Evolutionary conservation across 2,329 filamentous ascomycete genomes (phyloP).

Genomic region (Penicillium sp.): DNA sequence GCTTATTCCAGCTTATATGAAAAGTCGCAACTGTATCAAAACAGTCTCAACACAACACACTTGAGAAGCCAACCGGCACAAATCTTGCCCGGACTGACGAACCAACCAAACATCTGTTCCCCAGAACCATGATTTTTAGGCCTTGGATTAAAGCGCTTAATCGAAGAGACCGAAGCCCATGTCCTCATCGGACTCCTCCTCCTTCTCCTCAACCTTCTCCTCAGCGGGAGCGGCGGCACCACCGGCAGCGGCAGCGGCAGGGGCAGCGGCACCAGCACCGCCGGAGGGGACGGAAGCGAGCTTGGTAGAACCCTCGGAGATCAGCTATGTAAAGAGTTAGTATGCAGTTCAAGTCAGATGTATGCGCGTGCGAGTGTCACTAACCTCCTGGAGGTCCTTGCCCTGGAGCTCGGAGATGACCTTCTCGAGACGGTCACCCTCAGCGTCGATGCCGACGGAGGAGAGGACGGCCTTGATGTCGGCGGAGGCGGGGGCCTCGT

Average conservation of each 20-base stretch:
- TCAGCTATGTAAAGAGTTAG: constrained; percentile 63
- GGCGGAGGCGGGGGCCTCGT: constrained; percentile 76
- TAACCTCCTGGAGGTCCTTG: constrained; percentile 82
- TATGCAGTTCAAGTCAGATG: constrained; percentile 9
- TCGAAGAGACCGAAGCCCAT: constrained; percentile 76
- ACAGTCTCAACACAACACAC: constrained; percentile 33
- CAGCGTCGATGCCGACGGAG: constrained; percentile 93
- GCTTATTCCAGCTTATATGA: constrained; percentile 36
- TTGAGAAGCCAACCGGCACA: constrained; percentile 31
- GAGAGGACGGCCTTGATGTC: constrained; percentile 89
- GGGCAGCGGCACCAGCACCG: constrained; percentile 58
- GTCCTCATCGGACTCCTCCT: constrained; percentile 71
- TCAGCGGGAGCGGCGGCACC: constrained; percentile 66
- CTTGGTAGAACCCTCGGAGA: constrained; percentile 84
- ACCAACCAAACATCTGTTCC: constrained; percentile 49
- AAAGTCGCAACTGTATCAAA: constrained; percentile 41
- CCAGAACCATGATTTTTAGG: constrained; percentile 63
- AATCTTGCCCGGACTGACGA: constrained; percentile 31
- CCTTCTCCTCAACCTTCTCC: constrained; percentile 74
- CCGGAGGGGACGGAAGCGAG: constrained; percentile 96
- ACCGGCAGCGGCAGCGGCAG: constrained; percentile 61
- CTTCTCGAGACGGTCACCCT: constrained; percentile 78
- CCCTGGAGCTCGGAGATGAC: constrained; percentile 74
- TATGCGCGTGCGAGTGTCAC: constrained; percentile 29
- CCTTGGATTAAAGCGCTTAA: constrained; percentile 40